phyloP scores from a whole-genome alignment of 1,284 basidiomycete genomes.

The Lentinula novae-zelandiae region DNA sequence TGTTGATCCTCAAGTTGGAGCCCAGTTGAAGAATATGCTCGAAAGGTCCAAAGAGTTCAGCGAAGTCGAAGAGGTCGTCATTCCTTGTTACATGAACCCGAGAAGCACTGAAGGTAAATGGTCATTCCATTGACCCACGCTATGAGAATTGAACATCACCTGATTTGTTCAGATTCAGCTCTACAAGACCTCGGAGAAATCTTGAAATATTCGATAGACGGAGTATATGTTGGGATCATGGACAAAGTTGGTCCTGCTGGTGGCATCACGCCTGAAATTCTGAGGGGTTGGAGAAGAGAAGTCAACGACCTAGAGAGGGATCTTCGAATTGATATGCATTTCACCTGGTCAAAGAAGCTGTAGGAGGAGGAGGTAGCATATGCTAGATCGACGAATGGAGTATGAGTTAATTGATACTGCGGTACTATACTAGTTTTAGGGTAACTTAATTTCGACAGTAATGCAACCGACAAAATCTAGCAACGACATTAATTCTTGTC shows the following conservation, averaged over 20 bases:
- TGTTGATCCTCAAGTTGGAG: slow-evolving; percentile 3
- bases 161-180: not conserved
- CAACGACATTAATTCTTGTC: no score
- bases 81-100: slow-evolving; percentile 9
- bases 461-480: no score
- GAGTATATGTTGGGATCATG: slow-evolving; percentile 7
- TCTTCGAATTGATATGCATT: slow-evolving; percentile 7
- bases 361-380: not conserved
- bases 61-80: slow-evolving; percentile 1
- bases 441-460: no score
- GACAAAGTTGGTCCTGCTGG: slow-evolving; percentile 6
- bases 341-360: slow-evolving; percentile 6
- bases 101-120: not conserved
- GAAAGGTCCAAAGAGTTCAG: slow-evolving; percentile 2
- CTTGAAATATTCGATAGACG: slow-evolving; percentile 7
- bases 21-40: not conserved
- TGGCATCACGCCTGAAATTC: slow-evolving; percentile 4
- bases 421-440: no score
- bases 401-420: no score
- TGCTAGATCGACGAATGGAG: no score
- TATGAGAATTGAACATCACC: not conserved
- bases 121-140: not conserved
- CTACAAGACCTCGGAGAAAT: slow-evolving; percentile 7
- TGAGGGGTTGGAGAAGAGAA: slow-evolving; percentile 5
- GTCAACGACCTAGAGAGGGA: slow-evolving; percentile 3